Evolutionary conservation across 2,329 filamentous ascomycete genomes (phyloP), one percentile per base, ranked within the genome.

Genomic region (Fusarium scirpi): DNA sequence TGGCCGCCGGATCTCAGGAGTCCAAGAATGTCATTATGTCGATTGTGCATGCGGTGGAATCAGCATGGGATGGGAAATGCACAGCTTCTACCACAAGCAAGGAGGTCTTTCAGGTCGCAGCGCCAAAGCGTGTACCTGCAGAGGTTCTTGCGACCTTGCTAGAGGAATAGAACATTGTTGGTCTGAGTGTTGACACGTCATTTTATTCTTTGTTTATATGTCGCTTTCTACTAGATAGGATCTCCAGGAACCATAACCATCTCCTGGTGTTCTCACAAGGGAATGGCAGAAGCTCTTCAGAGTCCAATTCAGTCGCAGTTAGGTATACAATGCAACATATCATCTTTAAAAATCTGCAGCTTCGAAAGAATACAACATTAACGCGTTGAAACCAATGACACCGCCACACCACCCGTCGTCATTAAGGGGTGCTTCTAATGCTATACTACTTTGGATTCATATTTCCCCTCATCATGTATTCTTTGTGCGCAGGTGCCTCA

Each of bases 31-130:
- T 55, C 1, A 29, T 58, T 1, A 1, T 32, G 1, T 34, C 56
- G 6, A 29, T 29, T 1, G 10, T 12, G 1, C 3, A 45, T n/a
- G 38, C 38, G 0, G 0, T n/a, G 0, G 38, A 55, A 34, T 2
- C 48, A 3, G 11, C 3, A 3, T 58, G 56, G 56, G n/a, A 29
- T 4, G 56, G 38, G 1, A 34, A 44, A 15, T 34, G 38, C 0
- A 12, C 27, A 0, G 22, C 6, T 24, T 18, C 6, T 6, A 55
- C 48, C 5, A 34, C 56, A 8, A 58, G 56, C 0, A 45, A 29
- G 8, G 56, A 56, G 29, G 27, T 59, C 4, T 7, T 32, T 2
- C 3, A 41, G 5, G 15, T 58, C 8, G 46, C 55, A 24, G 25
- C 46, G 1, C 46, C 46, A 2, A 41, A 41, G 25, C 22, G 8